Conservation (phyloP, 1,139 yeast genomes). For the Yamadazyma aaseri region DNA sequence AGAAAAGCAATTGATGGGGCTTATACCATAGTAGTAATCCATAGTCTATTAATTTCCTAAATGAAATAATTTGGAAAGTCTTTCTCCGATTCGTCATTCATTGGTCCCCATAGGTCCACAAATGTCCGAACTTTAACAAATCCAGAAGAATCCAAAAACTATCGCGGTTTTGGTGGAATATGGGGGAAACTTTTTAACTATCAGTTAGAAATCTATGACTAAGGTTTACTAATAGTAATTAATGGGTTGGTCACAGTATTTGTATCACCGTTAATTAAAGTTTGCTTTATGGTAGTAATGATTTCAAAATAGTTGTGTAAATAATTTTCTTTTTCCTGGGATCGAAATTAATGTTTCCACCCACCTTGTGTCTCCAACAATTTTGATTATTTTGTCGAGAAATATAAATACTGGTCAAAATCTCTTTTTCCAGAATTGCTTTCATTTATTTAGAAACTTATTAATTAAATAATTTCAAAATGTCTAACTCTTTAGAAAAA, state of each 20-base stretch:
- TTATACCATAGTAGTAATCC: too few relatives aligned
- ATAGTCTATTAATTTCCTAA: too few relatives aligned
- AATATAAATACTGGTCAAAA: constrained; percentile 5
- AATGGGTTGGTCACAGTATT: too few relatives aligned
- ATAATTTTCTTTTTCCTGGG: not conserved
- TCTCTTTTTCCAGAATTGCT: constrained; percentile 1
- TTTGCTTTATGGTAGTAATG: too few relatives aligned
- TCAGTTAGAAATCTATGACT: too few relatives aligned
- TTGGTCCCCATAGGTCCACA: constrained; percentile 4
- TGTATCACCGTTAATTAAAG: too few relatives aligned
- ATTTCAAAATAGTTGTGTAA: too few relatives aligned
- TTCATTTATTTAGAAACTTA: constrained; percentile 1
- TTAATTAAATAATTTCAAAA: constrained; percentile 7
- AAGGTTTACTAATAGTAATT: too few relatives aligned
- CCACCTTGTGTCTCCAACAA: constrained; percentile 3
- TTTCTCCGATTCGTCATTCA: not conserved
- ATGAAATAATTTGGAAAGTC: too few relatives aligned
- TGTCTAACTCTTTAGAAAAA: constrained; percentile 80
- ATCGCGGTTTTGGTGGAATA: constrained; percentile 1
- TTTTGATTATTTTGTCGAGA: not conserved
- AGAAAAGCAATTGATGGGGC: too few relatives aligned
- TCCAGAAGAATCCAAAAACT: constrained; percentile 4
- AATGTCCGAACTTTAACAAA: constrained; percentile 8
- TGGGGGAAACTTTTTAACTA: not conserved
- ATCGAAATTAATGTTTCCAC: not conserved